These are phyloP conservation scores for Phytopythium sindhum DNA, from an alignment of 352 stramenopile species.

Conservation along the genomic window DNA sequence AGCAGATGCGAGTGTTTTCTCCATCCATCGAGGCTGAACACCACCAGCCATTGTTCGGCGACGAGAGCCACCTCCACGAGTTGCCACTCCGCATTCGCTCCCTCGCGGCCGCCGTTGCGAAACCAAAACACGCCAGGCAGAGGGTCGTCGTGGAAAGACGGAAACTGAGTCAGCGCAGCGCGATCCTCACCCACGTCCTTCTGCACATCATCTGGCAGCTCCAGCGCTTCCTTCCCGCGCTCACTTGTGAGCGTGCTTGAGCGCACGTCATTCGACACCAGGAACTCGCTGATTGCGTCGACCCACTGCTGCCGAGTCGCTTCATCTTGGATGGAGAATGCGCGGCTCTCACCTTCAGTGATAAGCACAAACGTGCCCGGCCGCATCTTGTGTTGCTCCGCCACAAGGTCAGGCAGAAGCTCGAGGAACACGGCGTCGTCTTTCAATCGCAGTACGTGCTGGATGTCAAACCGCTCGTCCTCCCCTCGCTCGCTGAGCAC, in stretches of 20 bases:
- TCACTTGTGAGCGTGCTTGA: slow-evolving; percentile 18
- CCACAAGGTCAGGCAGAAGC: slow-evolving; percentile 23
- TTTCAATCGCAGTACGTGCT: slow-evolving; percentile 27
- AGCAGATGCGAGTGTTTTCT: slow-evolving; percentile 20
- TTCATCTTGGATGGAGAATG: slow-evolving; percentile 20
- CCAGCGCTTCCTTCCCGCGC: slow-evolving; percentile 19
- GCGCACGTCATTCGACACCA: slow-evolving; percentile 33
- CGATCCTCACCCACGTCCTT: slow-evolving; percentile 10
- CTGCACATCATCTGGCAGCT: slow-evolving; percentile 21
- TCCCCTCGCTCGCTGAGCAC: slow-evolving; percentile 22
- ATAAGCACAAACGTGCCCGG: slow-evolving; percentile 21
- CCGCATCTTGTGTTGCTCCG: slow-evolving; percentile 6
- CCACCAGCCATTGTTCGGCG: slow-evolving; percentile 28
- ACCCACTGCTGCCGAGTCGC: slow-evolving; percentile 23
- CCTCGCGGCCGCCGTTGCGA: slow-evolving; percentile 2
- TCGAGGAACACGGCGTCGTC: slow-evolving; percentile 40
- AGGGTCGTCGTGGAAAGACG: slow-evolving; percentile 45
- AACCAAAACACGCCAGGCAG: slow-evolving; percentile 51
- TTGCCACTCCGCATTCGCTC: slow-evolving; percentile 19
- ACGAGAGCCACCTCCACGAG: slow-evolving; percentile 39
- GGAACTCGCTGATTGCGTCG: slow-evolving; percentile 24
- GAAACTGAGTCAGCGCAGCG: slow-evolving; percentile 18
- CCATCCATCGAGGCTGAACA: slow-evolving; percentile 42
- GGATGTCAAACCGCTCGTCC: slow-evolving; percentile 17
- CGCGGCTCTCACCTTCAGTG: slow-evolving; percentile 14